A percentile compares a stretch with the other conserved stretches of the same genome.
Conservation (phyloP, 352 stramenopile species). For the Pythium pyrilobum region DNA sequence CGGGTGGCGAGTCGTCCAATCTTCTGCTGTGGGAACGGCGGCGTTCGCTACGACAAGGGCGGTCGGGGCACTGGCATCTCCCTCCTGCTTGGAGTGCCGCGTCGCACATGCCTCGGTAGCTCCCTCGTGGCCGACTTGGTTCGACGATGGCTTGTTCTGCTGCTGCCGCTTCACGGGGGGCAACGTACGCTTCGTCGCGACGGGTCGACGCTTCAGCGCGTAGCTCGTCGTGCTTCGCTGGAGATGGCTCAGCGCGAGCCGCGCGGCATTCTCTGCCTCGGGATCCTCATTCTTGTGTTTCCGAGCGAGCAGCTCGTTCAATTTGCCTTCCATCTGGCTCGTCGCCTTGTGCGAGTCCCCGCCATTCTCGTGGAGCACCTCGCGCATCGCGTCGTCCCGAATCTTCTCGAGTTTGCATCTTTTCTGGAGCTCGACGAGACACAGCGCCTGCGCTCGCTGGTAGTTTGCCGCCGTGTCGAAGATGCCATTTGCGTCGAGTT, state of each 20-base stretch:
- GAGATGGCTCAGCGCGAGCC: conserved; percentile 5
- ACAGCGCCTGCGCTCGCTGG: conserved; percentile 57
- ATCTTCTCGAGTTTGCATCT: conserved; percentile 55
- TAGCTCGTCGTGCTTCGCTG: conserved; percentile 12
- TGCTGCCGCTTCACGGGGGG: conserved; percentile 1
- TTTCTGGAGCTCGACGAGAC: conserved; percentile 64
- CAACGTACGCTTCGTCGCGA: neutral
- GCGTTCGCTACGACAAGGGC: neutral
- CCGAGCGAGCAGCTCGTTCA: conserved; percentile 10
- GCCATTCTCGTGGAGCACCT: conserved; percentile 30
- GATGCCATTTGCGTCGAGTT: conserved; percentile 51
- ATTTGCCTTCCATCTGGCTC: conserved; percentile 19
- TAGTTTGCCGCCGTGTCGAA: conserved; percentile 59
- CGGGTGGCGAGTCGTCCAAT: conserved; percentile 34
- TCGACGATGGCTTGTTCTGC: neutral
- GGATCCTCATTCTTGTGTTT: neutral
- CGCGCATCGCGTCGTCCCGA: conserved; percentile 51
- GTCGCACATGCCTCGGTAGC: no score
- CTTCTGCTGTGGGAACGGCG: conserved; percentile 1
- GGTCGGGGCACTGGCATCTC: no score
- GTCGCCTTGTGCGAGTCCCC: neutral
- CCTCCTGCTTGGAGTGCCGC: no score
- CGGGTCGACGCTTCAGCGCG: conserved; percentile 5
- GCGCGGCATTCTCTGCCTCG: neutral
- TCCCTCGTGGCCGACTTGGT: conserved; percentile 5